These are phyloP conservation scores for Sugiyamaella qingdaonensis DNA, from an alignment of 805 yeast genomes.

Conservation along the genomic window DNA sequence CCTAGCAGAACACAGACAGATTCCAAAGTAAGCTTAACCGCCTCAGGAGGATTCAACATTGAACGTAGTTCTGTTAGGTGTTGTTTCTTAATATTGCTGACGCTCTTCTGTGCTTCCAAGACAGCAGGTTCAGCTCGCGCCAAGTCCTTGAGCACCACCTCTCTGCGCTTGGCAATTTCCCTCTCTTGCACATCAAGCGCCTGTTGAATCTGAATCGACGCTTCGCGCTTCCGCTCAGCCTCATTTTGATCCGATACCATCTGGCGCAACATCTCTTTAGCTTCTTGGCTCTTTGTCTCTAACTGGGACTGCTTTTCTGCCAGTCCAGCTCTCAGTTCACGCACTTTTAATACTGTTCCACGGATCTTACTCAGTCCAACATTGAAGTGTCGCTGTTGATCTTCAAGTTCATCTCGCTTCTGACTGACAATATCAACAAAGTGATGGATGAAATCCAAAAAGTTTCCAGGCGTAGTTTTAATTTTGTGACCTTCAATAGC, in stretches of 20 bases:
- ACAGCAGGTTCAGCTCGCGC: constrained; percentile 80
- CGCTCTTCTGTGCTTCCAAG: constrained; percentile 78
- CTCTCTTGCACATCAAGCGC: constrained; percentile 65
- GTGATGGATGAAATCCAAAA: constrained; percentile 45
- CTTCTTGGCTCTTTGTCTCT: constrained; percentile 57
- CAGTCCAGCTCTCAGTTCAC: constrained; percentile 51
- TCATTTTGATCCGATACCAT: constrained; percentile 86
- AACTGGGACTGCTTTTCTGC: constrained; percentile 50
- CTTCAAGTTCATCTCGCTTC: constrained; percentile 51
- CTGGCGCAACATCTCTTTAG: constrained; percentile 62
- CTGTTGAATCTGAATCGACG: constrained; percentile 69
- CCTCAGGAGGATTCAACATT: constrained; percentile 85
- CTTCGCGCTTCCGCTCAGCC: constrained; percentile 85
- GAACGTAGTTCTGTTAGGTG: constrained; percentile 86
- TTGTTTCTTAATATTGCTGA: constrained; percentile 87
- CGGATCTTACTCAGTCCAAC: constrained; percentile 69
- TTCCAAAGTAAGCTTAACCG: constrained; percentile 80
- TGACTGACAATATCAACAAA: constrained; percentile 42
- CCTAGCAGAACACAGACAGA: constrained; percentile 85
- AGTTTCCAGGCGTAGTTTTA: constrained; percentile 48
- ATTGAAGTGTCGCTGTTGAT: constrained; percentile 64
- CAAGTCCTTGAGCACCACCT: constrained; percentile 58
- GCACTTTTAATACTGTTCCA: constrained; percentile 73
- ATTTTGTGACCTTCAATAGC: background rate
- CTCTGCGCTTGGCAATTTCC: constrained; percentile 52